These are phyloP conservation scores for Suillus luteus DNA, from an alignment of 768 basidiomycete genomes.

Conservation along the genomic window DNA sequence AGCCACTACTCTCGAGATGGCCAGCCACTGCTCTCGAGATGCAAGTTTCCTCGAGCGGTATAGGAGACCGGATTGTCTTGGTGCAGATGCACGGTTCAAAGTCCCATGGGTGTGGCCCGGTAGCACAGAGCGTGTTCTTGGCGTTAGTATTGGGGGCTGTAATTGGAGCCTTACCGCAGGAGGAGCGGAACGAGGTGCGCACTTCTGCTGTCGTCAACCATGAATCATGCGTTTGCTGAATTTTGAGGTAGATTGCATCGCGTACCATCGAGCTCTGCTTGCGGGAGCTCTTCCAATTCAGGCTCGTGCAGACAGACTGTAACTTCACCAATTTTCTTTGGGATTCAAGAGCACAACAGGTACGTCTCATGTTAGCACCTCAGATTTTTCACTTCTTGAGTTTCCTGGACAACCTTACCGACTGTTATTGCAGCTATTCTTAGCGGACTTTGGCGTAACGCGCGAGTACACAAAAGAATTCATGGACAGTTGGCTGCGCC, in stretches of 20 bases:
- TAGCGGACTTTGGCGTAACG: constrained; percentile 97
- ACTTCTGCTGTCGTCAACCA: neutral
- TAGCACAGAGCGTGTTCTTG: constrained; percentile 81
- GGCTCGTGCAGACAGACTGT: constrained; percentile 97
- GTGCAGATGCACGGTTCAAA: constrained; percentile 58
- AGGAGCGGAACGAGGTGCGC: constrained; percentile 71
- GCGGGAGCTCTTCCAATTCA: constrained; percentile 86
- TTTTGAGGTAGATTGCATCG: constrained; percentile 67
- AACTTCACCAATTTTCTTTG: constrained; percentile 99
- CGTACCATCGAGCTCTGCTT: constrained; percentile 85
- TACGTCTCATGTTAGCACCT: constrained; percentile 24
- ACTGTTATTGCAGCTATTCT: constrained; percentile 49
- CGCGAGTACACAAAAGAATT: constrained; percentile 83
- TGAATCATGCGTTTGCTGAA: neutral
- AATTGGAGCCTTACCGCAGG: constrained; percentile 54
- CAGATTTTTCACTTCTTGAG: neutral
- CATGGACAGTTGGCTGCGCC: constrained; percentile 81
- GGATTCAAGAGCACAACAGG: constrained; percentile 67
- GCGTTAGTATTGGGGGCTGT: constrained; percentile 79
- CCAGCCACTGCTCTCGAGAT: constrained; percentile 82
- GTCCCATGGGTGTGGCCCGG: constrained; percentile 87
- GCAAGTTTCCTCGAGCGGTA: constrained; percentile 71
- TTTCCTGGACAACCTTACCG: constrained; percentile 27
- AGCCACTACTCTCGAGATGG: constrained; percentile 80
- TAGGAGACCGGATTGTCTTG: constrained; percentile 48